phyloP scores from a whole-genome alignment of 257 asterid species.

The Linaria vulgaris region DNA sequence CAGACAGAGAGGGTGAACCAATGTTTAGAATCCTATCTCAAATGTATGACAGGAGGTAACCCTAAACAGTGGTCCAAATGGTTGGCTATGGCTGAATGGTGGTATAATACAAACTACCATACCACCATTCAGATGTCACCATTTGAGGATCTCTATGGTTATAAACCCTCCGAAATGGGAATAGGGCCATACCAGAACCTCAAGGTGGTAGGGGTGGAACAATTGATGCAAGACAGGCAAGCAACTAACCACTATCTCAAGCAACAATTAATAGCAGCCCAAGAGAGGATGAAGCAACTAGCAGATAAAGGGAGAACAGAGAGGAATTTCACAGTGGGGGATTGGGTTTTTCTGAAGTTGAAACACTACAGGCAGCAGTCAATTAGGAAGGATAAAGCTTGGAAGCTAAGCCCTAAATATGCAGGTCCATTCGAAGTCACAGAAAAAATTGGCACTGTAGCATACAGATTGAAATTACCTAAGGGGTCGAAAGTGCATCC shows the following conservation, averaged over 20 bases:
- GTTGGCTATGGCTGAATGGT: not conserved
- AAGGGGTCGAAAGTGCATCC: not conserved
- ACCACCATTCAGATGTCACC: not conserved
- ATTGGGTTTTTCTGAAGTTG: not conserved
- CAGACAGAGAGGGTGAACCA: not conserved
- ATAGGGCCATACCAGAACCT: no score
- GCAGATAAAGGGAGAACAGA: not conserved
- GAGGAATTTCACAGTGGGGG: not conserved
- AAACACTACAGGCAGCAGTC: not conserved
- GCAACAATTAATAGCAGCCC: not conserved
- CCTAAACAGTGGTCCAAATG: not conserved
- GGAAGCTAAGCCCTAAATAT: not conserved
- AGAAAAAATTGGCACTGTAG: not conserved
- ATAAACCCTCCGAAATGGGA: no score
- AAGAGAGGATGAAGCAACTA: not conserved
- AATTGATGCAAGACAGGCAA: no score
- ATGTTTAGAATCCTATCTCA: not conserved
- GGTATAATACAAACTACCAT: not conserved
- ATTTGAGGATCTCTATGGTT: not conserved
- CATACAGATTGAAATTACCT: not conserved
- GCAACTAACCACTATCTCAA: not conserved
- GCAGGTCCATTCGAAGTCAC: not conserved
- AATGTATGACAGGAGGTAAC: not conserved
- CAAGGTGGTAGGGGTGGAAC: no score
- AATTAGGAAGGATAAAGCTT: not conserved